Base-by-base conservation (phyloP, 2,329 filamentous ascomycete species). In the Fusarium euwallaceae region DNA sequence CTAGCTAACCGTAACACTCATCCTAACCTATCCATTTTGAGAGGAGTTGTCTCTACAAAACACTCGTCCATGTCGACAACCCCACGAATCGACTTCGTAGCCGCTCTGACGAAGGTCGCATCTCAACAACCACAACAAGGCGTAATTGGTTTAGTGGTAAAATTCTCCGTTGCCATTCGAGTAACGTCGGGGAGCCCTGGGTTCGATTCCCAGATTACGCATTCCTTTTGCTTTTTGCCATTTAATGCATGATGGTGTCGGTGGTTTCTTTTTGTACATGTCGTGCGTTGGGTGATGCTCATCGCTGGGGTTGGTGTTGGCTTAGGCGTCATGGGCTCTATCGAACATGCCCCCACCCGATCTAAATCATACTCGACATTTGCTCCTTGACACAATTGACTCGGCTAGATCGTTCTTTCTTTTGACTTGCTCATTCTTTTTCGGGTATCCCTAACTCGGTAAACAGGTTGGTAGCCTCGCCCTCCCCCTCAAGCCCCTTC, bases 401-500 rank as follows among this genome's bases (percentile, higher is more conserved):
- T 20, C 2, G 24, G 24, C 20, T 17, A 14, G 0, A 32, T 55
- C 17, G 6, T 55, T 55, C 16, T 29, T 20, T 32, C 6, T 7
- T 7, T 32, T 20, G 17, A 14, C 10, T 55, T 29, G 56, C 51
- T 67, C 56, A 58, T 70, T 55, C 43, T 62, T 39, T 24, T 7
- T 74, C 68, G 43, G 79, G 77, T 63, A 92, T 83, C 0, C 85
- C 88, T 48, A 92, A 79, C 60, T 89, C 81, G 4, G 81, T 78
- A 62, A 92, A 85, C 61, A 92, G 72, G 76, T 90, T 83, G 80
- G 80, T 80, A 70, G 84, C 78, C 61, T 85, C 84, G 39, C 84
- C 82, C 55, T 77, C 73, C 3, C 60, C 70, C 37, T 93, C 90
- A 71, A 94, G 83, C 4, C 92, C 93, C 81, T 93, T 86, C 61